Evolutionary conservation across 352 stramenopile species (phyloP).

Genomic region (Pythium brachiatum): DNA sequence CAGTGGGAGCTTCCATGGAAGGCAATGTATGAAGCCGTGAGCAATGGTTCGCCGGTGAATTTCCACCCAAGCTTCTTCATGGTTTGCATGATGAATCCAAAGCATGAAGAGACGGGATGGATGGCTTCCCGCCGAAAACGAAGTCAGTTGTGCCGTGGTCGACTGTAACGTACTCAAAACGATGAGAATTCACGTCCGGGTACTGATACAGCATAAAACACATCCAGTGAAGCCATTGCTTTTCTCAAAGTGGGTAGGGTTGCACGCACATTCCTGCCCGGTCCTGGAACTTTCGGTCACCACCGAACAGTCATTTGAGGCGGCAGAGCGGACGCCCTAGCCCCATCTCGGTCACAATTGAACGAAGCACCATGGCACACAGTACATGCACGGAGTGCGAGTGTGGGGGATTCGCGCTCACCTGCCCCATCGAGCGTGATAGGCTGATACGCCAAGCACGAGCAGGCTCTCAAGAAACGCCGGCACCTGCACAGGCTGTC

Average conservation of each 20-base stretch:
- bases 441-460: neutral
- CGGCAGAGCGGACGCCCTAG: slow-evolving; percentile 5
- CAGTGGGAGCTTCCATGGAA: no score
- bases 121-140: neutral
- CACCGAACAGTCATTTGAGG: neutral
- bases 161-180: neutral
- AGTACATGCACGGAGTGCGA: neutral
- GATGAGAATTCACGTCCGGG: neutral
- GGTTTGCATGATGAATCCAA: no score
- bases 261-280: neutral
- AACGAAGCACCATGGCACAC: neutral
- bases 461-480: neutral
- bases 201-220: slow-evolving; percentile 7
- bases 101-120: no score
- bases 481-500: neutral
- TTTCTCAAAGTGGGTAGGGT: slow-evolving; percentile 5
- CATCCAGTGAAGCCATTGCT: neutral
- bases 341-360: slow-evolving; percentile 11
- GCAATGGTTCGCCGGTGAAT: no score
- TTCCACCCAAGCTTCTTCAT: no score
- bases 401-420: neutral
- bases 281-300: slow-evolving; percentile 3
- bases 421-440: neutral
- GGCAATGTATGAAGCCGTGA: no score
- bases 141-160: neutral